Conservation (phyloP, 495 filamentous ascomycete genomes). For the Xylaria flabelliformis region DNA sequence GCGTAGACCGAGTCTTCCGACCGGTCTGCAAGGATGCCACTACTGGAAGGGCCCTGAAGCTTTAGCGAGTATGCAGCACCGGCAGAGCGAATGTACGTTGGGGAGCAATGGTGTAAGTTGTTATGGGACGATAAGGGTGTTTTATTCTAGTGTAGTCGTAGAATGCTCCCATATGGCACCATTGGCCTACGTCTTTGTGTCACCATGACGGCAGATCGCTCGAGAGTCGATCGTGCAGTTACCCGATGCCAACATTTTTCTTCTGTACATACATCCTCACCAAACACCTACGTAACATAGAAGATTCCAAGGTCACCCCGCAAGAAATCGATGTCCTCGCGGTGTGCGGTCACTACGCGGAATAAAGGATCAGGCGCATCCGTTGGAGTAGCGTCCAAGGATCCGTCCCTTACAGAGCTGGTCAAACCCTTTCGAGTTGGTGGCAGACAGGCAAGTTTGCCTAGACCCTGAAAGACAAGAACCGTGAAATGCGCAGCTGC, state of each 20-base stretch:
- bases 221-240: constrained; percentile 16
- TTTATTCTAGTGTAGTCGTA: constrained; percentile 3
- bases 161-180: not conserved
- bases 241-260: not conserved
- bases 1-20: constrained; percentile 8
- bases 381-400: constrained; percentile 1
- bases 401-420: not conserved
- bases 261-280: not conserved
- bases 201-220: constrained; percentile 11
- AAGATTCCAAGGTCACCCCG: not conserved
- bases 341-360: constrained; percentile 16
- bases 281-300: not conserved
- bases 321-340: constrained; percentile 9
- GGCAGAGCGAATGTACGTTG: constrained; percentile 16
- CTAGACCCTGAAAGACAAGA: constrained; percentile 12
- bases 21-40: constrained; percentile 22
- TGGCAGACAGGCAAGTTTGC: not conserved
- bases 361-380: constrained; percentile 19
- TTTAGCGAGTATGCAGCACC: constrained; percentile 25
- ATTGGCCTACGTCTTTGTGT: constrained; percentile 15
- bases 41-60: constrained; percentile 8
- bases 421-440: not conserved
- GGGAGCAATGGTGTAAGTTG: constrained; percentile 8
- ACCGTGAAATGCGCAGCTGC: constrained; percentile 4
- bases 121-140: constrained; percentile 3